Conservation (phyloP, 2,329 filamentous ascomycete species). For the Diplodia sapinea region DNA sequence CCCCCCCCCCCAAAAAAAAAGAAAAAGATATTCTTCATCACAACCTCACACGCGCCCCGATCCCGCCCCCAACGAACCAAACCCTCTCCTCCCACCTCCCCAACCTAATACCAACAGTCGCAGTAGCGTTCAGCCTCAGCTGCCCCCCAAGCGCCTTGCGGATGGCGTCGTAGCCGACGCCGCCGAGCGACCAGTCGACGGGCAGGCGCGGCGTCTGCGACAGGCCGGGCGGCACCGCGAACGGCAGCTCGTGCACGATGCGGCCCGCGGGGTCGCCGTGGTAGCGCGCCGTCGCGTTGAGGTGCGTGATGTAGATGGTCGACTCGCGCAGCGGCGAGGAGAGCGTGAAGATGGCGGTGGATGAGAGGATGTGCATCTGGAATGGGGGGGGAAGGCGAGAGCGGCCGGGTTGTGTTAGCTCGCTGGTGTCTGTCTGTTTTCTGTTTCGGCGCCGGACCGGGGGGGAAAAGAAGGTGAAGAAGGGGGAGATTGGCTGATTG, state of each 20-base stretch:
- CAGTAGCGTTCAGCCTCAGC: conserved; percentile 78
- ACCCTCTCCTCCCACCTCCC: conserved; percentile 76
- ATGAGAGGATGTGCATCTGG: conserved; percentile 79
- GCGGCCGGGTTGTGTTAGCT: background rate
- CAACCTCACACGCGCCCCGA: conserved; percentile 56
- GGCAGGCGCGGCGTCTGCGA: conserved; percentile 77
- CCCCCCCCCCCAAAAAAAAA: too few relatives aligned
- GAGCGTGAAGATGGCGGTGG: conserved; percentile 82
- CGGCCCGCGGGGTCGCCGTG: conserved; percentile 78
- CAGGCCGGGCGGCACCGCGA: conserved; percentile 76
- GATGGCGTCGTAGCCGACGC: conserved; percentile 83
- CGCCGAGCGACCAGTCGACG: conserved; percentile 77
- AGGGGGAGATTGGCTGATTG: too few relatives aligned
- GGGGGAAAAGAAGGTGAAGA: too few relatives aligned
- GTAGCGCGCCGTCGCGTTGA: conserved; percentile 87
- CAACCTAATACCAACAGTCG: conserved; percentile 74
- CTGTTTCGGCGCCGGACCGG: background rate
- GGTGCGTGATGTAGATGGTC: conserved; percentile 75
- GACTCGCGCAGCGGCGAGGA: conserved; percentile 77
- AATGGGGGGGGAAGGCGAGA: background rate
- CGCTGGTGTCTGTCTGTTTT: too few relatives aligned
- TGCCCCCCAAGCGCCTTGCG: conserved; percentile 78
- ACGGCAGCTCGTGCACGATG: conserved; percentile 76
- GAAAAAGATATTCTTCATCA: too few relatives aligned
- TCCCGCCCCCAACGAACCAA: conserved; percentile 52